These are phyloP conservation scores for Leishmania gerbilli DNA, from an alignment of 208 protist species.

Conservation along the genomic window DNA sequence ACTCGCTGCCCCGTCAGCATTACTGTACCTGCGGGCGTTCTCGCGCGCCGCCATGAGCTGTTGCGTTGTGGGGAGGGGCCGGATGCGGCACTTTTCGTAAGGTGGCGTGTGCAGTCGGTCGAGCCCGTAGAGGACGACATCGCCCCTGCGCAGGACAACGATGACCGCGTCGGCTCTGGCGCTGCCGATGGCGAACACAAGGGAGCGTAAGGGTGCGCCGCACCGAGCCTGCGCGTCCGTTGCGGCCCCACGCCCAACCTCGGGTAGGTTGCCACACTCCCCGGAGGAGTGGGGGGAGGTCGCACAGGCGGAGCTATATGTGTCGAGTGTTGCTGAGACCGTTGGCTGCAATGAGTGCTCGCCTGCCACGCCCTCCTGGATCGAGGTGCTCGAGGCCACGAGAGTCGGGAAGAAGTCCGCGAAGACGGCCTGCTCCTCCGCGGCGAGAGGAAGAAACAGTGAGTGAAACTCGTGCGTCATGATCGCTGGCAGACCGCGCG, in stretches of 20 bases:
- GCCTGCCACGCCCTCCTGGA: slow-evolving; percentile 4
- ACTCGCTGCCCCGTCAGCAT: background rate
- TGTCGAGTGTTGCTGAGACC: background rate
- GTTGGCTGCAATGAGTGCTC: slow-evolving; percentile 2
- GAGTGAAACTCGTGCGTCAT: slow-evolving; percentile 28
- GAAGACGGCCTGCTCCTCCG: slow-evolving; percentile 38
- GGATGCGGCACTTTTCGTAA: slow-evolving; percentile 47
- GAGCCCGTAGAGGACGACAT: slow-evolving; percentile 64
- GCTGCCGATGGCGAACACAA: slow-evolving; percentile 51
- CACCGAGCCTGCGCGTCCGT: background rate
- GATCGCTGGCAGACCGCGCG: background rate
- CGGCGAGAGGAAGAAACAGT: slow-evolving; percentile 31
- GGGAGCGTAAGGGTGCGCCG: slow-evolving; percentile 14
- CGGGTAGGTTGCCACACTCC: background rate
- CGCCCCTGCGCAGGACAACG: slow-evolving; percentile 46
- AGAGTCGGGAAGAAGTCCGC: slow-evolving; percentile 24
- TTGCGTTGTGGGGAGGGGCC: slow-evolving; percentile 34
- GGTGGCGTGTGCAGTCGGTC: slow-evolving; percentile 33
- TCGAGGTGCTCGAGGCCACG: slow-evolving; percentile 1
- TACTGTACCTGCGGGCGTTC: background rate
- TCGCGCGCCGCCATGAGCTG: slow-evolving; percentile 14
- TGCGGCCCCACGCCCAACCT: background rate
- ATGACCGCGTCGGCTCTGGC: slow-evolving; percentile 46
- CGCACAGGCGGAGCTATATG: background rate
- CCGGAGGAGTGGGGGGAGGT: slow-evolving; percentile 20